Evolutionary conservation across 2,329 filamentous ascomycete species (phyloP), one percentile per base, ranked within the genome.

Genomic region (Fusarium sp.): DNA sequence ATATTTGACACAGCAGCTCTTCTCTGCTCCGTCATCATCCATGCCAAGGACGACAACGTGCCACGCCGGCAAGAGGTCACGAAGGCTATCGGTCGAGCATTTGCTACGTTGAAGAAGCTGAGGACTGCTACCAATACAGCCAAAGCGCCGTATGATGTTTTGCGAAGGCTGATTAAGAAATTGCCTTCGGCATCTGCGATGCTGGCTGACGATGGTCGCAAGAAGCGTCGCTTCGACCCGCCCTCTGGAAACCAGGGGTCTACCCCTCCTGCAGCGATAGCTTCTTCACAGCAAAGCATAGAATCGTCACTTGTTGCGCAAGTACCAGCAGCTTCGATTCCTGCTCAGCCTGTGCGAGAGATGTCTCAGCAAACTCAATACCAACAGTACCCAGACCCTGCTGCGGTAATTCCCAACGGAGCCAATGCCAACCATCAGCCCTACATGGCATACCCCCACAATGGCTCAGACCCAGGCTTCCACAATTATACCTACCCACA

Each of bases 71-170:
- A 64, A 7, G 60, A 59, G 30, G 52, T 64, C 6, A 33, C 62
- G 4, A 2, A 20, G 11, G 35, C 61, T 7, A 51, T 64, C 3
- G 13, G 52, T 2, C 47, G 35, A 24, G 61, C 61, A 2, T 64
- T 59, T 17, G 2, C 35, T 4, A 64, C 61, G 10, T n/a, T 64
- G 35, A 64, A 64, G 59, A 64, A 64, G 19, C 4, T 64, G 15
- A 60, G 61, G 15, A 52, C 61, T 13, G 61, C 61, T 17, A 64
- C 61, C 0, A 64, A 39, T 20, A 64, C 61, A 22, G 61, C 61
- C 20, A 64, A 64, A 19, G 61, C 61, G 22, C 61, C 61, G 10
- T 64, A 64, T 2, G 59, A 64, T 45, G 59, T 64, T 47, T n/a
- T 64, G 30, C 33, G 52, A 33, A 45, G 61, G 20, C 17, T 64